A percentile compares a stretch with the other conserved stretches of the same genome.
phyloP scores from a whole-genome alignment of 257 asterid genomes.

The Verbascum thapsus region DNA sequence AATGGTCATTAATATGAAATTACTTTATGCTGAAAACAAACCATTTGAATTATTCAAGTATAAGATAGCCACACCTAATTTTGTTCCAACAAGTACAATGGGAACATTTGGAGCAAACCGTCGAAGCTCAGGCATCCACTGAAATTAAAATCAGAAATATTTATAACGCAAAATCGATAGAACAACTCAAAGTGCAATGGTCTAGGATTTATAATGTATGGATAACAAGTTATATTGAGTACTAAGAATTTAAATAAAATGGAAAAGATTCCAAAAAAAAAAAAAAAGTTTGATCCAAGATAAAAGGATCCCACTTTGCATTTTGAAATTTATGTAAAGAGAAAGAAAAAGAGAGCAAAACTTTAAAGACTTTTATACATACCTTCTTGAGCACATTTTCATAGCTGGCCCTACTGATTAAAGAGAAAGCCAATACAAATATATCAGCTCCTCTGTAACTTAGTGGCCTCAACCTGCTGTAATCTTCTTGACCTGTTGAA shows the following conservation, averaged over 20 bases:
- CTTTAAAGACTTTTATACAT: constrained; percentile 11
- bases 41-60: neutral
- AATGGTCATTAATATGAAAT: neutral
- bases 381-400: constrained; percentile 96
- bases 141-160: constrained; percentile 36
- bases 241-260: neutral
- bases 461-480: constrained; percentile 94
- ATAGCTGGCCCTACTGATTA: constrained; percentile 92
- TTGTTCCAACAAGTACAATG: constrained; percentile 90
- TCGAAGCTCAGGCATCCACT: constrained; percentile 99
- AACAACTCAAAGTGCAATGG: no score
- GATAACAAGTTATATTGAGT: no score
- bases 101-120: constrained; percentile 98
- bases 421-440: constrained; percentile 87
- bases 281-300: constrained; percentile 18
- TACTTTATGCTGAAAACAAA: neutral
- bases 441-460: constrained; percentile 95
- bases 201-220: no score
- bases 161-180: no score
- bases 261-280: no score
- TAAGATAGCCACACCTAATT: constrained; percentile 55
- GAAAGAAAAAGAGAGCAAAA: neutral
- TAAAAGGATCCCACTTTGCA: constrained; percentile 7
- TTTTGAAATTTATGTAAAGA: neutral
- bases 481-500: constrained; percentile 97